Evolutionary conservation across 306 rosid genomes (phyloP), one percentile per base, ranked within the genome.

Genomic region (Boehmeria nivea): DNA sequence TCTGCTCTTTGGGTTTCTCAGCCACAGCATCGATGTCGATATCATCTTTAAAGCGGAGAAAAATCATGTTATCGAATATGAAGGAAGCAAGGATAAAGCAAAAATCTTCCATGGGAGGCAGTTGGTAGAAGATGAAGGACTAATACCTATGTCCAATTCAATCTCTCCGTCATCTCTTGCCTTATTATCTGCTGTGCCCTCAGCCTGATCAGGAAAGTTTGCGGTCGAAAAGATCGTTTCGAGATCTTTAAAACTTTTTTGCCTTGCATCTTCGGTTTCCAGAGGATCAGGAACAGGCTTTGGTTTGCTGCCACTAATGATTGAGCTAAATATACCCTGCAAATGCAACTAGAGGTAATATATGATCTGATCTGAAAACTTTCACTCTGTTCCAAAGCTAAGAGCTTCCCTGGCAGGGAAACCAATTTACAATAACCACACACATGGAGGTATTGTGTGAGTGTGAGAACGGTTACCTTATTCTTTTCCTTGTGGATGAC

Each of bases 311-410:
- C 95, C 78, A 45, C 83, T 88, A 61, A 91, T 75, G 56, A 76
- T 85, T 0, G 91, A 78, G 70, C 80, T 66, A 67, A 91, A 82
- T 69, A 91, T 70, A 50, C 98, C 91, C 95, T 91, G 63, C 15
- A 58, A 66, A 43, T 31, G 5, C 9, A 31, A 31, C 36, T 10
- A 31, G 9, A 31, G 36, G 9, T 31, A 2, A 31, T n/a, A n/a
- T n/a, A n/a, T n/a, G n/a, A n/a, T n/a, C n/a, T n/a, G n/a, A n/a
- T n/a, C n/a, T n/a, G n/a, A n/a, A n/a, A n/a, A n/a, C n/a, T n/a
- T n/a, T n/a, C n/a, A n/a, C n/a, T n/a, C n/a, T n/a, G n/a, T n/a
- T n/a, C n/a, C n/a, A n/a, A n/a, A n/a, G n/a, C n/a, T n/a, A n/a
- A n/a, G n/a, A n/a, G n/a, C n/a, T n/a, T n/a, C n/a, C n/a, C n/a